A percentile compares a stretch with the other conserved stretches of the same genome.
Conservation (phyloP, 352 stramenopile genomes). For the Plasmopara muralis region DNA sequence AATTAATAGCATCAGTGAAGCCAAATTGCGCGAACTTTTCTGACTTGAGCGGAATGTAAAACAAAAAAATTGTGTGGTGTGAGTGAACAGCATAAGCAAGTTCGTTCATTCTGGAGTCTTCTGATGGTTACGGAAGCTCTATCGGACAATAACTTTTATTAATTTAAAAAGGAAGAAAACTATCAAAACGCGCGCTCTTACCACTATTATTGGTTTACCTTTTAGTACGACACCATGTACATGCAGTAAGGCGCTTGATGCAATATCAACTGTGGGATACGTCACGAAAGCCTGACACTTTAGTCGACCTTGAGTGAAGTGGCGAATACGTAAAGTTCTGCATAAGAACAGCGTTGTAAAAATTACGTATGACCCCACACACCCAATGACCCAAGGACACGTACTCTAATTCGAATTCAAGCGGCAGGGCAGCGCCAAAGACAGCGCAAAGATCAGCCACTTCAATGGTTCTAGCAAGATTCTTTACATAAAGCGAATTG, state of each 20-base stretch:
- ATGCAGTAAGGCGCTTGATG: constrained; percentile 38
- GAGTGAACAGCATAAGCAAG: constrained; percentile 1
- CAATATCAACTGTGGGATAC: constrained; percentile 47
- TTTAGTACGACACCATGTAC: constrained; percentile 70
- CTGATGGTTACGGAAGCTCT: constrained; percentile 31
- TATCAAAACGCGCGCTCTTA: constrained; percentile 25
- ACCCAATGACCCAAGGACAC: not conserved
- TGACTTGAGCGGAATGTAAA: constrained; percentile 25
- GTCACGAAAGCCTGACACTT: constrained; percentile 83
- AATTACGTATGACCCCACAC: not conserved
- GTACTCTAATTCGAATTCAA: constrained; percentile 21
- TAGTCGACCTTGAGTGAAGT: constrained; percentile 78
- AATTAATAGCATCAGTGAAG: constrained; percentile 82
- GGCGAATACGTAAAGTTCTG: constrained; percentile 46
- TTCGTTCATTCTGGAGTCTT: constrained; percentile 11
- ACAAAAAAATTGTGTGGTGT: constrained; percentile 6
- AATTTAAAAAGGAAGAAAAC: constrained; percentile 19
- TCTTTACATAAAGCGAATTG: constrained; percentile 74
- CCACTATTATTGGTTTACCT: constrained; percentile 75
- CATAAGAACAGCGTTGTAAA: constrained; percentile 10
- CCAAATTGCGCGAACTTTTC: constrained; percentile 43
- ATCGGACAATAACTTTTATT: constrained; percentile 16
- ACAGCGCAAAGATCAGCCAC: constrained; percentile 37
- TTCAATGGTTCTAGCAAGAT: constrained; percentile 52
- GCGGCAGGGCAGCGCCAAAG: constrained; percentile 41